Evolutionary conservation across 2,329 filamentous ascomycete species (phyloP).

Genomic region (Nannizziopsis barbatae): DNA sequence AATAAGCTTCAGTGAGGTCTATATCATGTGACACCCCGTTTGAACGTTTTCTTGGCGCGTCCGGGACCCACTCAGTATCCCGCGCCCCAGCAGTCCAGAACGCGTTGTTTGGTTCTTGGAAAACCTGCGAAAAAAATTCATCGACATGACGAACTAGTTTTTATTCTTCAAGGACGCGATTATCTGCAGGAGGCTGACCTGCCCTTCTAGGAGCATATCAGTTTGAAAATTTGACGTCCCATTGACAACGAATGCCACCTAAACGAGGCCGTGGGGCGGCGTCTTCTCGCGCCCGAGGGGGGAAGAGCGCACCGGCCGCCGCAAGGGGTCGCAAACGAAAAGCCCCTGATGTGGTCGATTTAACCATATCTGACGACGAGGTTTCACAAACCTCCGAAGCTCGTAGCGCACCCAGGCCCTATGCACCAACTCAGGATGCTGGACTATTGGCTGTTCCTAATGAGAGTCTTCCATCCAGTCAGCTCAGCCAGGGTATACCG

Average conservation of each 20-base stretch:
- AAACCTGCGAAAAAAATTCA: too few species aligned
- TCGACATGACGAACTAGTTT: too few species aligned
- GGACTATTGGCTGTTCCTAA: slow-evolving; percentile 24
- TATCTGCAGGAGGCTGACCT: too few species aligned
- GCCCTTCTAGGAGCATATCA: background rate
- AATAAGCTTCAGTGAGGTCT: too few species aligned
- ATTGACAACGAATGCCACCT: background rate
- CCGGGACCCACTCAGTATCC: background rate
- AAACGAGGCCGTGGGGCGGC: background rate
- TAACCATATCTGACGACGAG: slow-evolving; percentile 20
- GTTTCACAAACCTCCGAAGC: background rate
- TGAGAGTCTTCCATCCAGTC: slow-evolving; percentile 19
- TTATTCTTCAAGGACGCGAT: too few species aligned
- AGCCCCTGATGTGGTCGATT: slow-evolving; percentile 18
- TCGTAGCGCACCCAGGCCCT: slow-evolving; percentile 3
- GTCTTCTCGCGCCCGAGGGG: background rate
- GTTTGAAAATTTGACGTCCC: background rate
- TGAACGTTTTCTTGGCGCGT: background rate
- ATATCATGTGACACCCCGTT: too few species aligned
- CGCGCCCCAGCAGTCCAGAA: background rate
- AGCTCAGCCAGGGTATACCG: slow-evolving; percentile 25
- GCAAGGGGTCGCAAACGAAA: slow-evolving; percentile 9
- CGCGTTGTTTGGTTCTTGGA: too few species aligned
- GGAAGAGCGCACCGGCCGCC: background rate
- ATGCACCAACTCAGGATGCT: background rate